A percentile compares a stretch with the other conserved stretches of the same genome.
These are phyloP conservation scores for Hylodesmum podocarpum DNA, from an alignment of 306 rosid species.

Conservation along the genomic window DNA sequence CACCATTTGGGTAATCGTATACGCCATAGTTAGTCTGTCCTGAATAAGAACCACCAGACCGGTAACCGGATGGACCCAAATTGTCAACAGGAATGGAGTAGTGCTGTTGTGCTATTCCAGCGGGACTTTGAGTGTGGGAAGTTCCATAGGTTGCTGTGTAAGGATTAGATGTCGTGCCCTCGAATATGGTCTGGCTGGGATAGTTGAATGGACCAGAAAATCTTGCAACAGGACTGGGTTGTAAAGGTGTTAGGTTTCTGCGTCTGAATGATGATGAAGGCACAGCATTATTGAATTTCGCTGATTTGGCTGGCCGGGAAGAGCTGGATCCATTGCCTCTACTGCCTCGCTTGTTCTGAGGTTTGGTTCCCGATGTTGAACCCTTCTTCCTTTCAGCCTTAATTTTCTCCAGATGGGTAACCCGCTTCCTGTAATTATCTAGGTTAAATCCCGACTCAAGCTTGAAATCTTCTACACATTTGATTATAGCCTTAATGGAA, in stretches of 20 bases:
- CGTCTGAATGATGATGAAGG: slow-evolving; percentile 54
- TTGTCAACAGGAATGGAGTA: slow-evolving; percentile 60
- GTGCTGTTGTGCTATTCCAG: slow-evolving; percentile 59
- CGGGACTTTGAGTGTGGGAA: slow-evolving; percentile 59
- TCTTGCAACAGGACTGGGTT: slow-evolving; percentile 58
- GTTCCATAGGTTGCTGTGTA: slow-evolving; percentile 56
- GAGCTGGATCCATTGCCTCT: slow-evolving; percentile 49
- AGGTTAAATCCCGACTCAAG: slow-evolving; percentile 69
- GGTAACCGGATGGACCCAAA: slow-evolving; percentile 41
- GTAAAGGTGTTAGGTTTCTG: slow-evolving; percentile 61
- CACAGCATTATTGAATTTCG: slow-evolving; percentile 45
- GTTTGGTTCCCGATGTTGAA: slow-evolving; percentile 43
- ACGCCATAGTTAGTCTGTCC: slow-evolving; percentile 57
- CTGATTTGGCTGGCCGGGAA: slow-evolving; percentile 60
- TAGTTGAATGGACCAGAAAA: slow-evolving; percentile 55
- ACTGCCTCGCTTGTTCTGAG: slow-evolving; percentile 56
- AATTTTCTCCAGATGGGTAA: slow-evolving; percentile 50
- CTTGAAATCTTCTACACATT: slow-evolving; percentile 87
- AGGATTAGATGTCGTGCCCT: slow-evolving; percentile 47
- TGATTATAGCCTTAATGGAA: slow-evolving; percentile 62
- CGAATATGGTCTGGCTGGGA: slow-evolving; percentile 52
- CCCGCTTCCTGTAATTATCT: slow-evolving; percentile 57
- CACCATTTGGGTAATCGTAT: slow-evolving; percentile 55
- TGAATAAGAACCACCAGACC: slow-evolving; percentile 48
- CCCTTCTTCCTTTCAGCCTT: slow-evolving; percentile 66